Conservation (phyloP, 345 rosid genomes). For the Excoecaria agallocha region DNA sequence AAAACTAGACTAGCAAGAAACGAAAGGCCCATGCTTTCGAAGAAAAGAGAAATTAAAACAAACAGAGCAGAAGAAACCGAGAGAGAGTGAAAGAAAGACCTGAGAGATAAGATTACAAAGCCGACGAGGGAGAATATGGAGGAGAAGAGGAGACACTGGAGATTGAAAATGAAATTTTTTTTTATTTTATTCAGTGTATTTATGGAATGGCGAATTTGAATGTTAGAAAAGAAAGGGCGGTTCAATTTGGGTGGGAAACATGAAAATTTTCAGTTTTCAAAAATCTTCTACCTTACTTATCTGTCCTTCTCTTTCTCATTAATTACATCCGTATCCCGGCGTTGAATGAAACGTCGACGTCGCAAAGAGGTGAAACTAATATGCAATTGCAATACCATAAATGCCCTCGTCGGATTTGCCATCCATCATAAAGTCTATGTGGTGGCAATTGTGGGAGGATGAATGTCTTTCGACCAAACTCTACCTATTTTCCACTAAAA, state of each 20-base stretch:
- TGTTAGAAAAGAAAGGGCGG: constrained; percentile 5
- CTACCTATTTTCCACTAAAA: too few relatives aligned
- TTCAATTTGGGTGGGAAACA: constrained; percentile 39
- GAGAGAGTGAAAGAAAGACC: constrained; percentile 17
- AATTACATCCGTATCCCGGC: background rate
- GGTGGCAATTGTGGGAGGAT: too few relatives aligned
- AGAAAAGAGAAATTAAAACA: background rate
- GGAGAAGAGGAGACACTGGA: background rate
- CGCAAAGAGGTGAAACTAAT: too few relatives aligned
- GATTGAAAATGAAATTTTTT: background rate
- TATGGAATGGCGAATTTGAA: constrained; percentile 12
- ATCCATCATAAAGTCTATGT: too few relatives aligned
- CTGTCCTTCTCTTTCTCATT: background rate
- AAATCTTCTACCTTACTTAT: background rate
- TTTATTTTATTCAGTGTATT: constrained; percentile 1
- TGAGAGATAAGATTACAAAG: constrained; percentile 13
- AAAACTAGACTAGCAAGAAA: background rate
- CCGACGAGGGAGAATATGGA: background rate
- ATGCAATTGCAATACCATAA: too few relatives aligned
- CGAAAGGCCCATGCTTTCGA: background rate
- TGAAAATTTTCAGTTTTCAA: constrained; percentile 20
- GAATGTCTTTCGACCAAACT: too few relatives aligned
- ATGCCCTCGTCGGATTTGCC: too few relatives aligned
- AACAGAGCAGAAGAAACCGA: background rate
- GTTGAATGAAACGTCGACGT: too few relatives aligned